Evolutionary conservation across 108 stramenopile species (phyloP).

Genomic region (Cyclotella distinguenda): DNA sequence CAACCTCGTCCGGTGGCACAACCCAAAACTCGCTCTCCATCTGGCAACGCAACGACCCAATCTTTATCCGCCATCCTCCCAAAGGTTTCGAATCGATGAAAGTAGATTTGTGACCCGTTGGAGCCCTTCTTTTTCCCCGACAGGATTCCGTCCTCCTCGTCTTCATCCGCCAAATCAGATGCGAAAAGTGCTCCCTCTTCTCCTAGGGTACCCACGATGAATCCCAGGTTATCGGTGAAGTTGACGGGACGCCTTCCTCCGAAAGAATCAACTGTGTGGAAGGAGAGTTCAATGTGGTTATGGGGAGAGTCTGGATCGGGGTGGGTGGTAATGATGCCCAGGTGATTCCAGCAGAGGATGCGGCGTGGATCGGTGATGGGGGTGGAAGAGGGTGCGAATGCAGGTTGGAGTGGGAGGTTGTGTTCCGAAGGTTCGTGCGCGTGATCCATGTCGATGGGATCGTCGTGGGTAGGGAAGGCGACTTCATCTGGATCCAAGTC

Average conservation of each 20-base stretch:
- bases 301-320: slow-evolving; percentile 47
- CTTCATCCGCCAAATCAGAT: slow-evolving; percentile 65
- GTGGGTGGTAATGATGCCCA: slow-evolving; percentile 62
- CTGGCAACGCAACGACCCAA: slow-evolving; percentile 76
- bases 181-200: slow-evolving; percentile 83
- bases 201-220: slow-evolving; percentile 79
- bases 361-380: slow-evolving; percentile 68
- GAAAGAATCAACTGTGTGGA: slow-evolving; percentile 55
- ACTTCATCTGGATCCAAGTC: slow-evolving; percentile 30
- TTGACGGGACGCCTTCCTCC: slow-evolving; percentile 52
- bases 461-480: slow-evolving; percentile 33
- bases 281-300: slow-evolving; percentile 67
- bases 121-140: slow-evolving; percentile 36
- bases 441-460: slow-evolving; percentile 16
- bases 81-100: slow-evolving; percentile 80
- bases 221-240: slow-evolving; percentile 74
- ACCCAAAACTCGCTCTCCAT: slow-evolving; percentile 75
- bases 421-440: neutral
- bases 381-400: slow-evolving; percentile 80
- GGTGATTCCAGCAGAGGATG: slow-evolving; percentile 86
- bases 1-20: slow-evolving; percentile 76
- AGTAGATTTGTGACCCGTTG: slow-evolving; percentile 73
- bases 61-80: slow-evolving; percentile 68
- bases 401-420: slow-evolving; percentile 55
- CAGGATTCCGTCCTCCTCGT: slow-evolving; percentile 49